Base-by-base conservation (phyloP, 192 early-diverging fungal species). In the Chytriomyces confervae region DNA sequence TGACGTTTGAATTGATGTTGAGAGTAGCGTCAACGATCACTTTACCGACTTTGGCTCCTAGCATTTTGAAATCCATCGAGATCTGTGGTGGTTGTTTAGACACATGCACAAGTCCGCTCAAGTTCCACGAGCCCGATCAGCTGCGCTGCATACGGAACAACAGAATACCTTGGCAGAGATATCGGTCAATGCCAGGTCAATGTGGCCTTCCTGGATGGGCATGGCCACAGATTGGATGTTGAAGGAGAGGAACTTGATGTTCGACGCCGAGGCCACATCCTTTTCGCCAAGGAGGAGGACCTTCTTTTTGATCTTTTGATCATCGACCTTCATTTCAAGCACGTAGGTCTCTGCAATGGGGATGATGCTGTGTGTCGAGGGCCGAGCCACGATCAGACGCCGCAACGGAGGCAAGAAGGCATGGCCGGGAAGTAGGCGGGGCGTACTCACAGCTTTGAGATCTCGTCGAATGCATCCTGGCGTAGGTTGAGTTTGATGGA, bases 261-360 rank as follows among this genome's bases (percentile, higher is more conserved):
- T 63, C 45, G 24, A 63, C 1, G 62, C 72, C 7, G 57, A n/a
- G 9, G 70, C 70, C n/a, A 61, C 16, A 3, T 72, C 51, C 24
- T 61, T 61, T 61, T 72, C 60, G 20, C 51, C 70, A 8, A 75
- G n/a, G 61, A 75, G 72, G 7, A 48, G 60, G 47, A 75, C n/a
- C 7, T 62, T 47, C 61, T 75, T 64, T 23, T 64, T 75, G 61
- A 75, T 75, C 61, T 75, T 57, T 44, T 75, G 72, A 47, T 75
- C 72, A 45, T 50, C 72, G 60, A 75, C 24, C 61, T 75, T 75
- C 16, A 64, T 23, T 23, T 27, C 23, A 8, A 64, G 8, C 6
- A 45, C 61, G 44, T 20, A 64, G 62, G 61, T 29, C 16, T 76
- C n/a, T 44, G 75, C 63, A 51, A 66, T 76, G n/a, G 62, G 62